Conservation (phyloP, 2,329 filamentous ascomycete genomes). For the Fusarium sacchari region DNA sequence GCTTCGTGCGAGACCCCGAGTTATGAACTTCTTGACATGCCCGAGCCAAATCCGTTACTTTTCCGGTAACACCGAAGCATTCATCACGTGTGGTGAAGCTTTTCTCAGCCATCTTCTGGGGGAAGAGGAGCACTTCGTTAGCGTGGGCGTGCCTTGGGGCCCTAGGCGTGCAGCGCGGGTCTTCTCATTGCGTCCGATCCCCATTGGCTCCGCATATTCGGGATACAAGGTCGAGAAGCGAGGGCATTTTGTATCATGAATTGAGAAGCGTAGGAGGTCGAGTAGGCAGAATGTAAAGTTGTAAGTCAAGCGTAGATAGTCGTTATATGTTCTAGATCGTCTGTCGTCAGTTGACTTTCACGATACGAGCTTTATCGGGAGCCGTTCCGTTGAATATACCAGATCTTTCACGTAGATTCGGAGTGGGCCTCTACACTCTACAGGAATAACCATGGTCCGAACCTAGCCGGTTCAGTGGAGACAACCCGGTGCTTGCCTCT, state of each 20-base stretch:
- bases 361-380: background rate
- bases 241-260: background rate
- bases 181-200: constrained; percentile 21
- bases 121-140: constrained; percentile 11
- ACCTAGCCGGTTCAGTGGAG: constrained; percentile 42
- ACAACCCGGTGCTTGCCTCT: constrained; percentile 47
- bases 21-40: background rate
- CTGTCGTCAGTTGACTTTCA: background rate
- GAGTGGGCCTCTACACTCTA: constrained; percentile 25
- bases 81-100: constrained; percentile 28
- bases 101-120: constrained; percentile 27
- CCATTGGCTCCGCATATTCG: constrained; percentile 28
- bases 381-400: constrained; percentile 2
- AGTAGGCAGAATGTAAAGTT: too few species aligned
- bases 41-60: constrained; percentile 18
- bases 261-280: background rate
- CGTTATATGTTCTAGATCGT: background rate
- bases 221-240: background rate
- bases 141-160: background rate
- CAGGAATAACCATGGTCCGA: constrained; percentile 47
- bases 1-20: background rate
- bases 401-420: constrained; percentile 24
- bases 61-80: constrained; percentile 23
- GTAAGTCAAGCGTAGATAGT: background rate
- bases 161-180: constrained; percentile 14